Evolutionary conservation across 768 basidiomycete genomes (phyloP), one percentile per base, ranked within the genome.

Genomic region (Leccinum truebloodii): DNA sequence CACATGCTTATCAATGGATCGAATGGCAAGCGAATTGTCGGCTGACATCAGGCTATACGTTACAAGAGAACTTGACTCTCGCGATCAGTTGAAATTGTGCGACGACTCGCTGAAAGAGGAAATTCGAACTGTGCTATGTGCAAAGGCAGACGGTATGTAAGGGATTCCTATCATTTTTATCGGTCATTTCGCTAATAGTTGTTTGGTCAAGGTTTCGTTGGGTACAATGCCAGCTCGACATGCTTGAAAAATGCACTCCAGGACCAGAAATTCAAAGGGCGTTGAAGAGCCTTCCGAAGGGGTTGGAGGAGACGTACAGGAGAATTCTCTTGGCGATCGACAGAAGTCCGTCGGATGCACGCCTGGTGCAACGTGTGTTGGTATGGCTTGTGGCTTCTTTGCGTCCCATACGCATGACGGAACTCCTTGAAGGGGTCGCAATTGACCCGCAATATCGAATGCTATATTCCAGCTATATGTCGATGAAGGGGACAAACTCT

Each of bases 141-240:
- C 20, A 3, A 58, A 53, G 24, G 60, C 69, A 4, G 64, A 63
- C 14, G 69, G 69, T n/a, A 70, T 70, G 69, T 71, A 30, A 52
- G 69, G 9, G 8, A 5, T 9, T 1, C 4, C 34, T 6, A 14
- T 41, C 9, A 3, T n/a, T 32, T 10, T 24, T 9, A 1, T 14
- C 30, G 1, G n/a, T 1, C 3, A 13, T 10, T 3, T 3, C 18
- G 44, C 44, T 55, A 20, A 64, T 30, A 3, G 6, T 2, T 24
- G 3, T 32, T 1, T 46, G 0, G 3, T 22, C 5, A 20, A 65
- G 63, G 63, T 65, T 65, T 41, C 55, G 63, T 22, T 65, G 63
- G 64, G 64, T 65, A 6, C 64, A 65, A 26, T 62, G 63, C 7
- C 64, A 65, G 53, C 61, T 65, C 6, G 63, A 65, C 49, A 55